Conservation (phyloP, 2,329 filamentous ascomycete species). For the Coniochaeta sp. region DNA sequence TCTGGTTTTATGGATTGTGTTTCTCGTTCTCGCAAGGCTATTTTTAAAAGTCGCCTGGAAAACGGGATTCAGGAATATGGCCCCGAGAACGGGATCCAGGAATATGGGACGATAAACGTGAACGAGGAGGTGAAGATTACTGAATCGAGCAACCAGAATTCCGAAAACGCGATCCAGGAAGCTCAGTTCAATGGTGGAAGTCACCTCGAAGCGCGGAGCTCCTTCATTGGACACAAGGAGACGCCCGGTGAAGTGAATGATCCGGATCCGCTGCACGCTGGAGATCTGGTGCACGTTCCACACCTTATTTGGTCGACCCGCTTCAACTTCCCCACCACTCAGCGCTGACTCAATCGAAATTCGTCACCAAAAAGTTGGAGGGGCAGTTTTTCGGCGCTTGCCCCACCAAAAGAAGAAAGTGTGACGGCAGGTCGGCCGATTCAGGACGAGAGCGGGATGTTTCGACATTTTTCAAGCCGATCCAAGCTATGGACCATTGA, state of each 20-base stretch:
- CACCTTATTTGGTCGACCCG: conserved; percentile 12
- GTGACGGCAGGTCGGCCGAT: neutral
- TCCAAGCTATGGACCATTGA: neutral
- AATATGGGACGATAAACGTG: neutral
- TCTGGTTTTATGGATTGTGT: too few species aligned
- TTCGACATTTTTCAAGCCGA: neutral
- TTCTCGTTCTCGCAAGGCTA: too few species aligned
- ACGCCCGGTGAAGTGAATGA: conserved; percentile 6
- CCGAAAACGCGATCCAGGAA: neutral
- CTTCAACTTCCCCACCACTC: neutral
- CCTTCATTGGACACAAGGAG: neutral
- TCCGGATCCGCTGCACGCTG: conserved; percentile 7
- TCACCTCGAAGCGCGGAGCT: neutral
- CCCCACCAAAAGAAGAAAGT: neutral
- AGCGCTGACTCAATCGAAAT: neutral
- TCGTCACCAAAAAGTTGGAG: neutral
- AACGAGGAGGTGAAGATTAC: neutral
- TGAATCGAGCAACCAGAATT: neutral
- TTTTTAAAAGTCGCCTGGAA: too few species aligned
- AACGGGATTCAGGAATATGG: too few species aligned
- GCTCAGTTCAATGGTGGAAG: neutral
- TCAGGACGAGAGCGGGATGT: neutral
- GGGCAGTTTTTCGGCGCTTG: neutral
- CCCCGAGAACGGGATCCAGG: too few species aligned
- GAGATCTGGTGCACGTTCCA: conserved; percentile 11